Evolutionary conservation across 371 early-diverging fungal genomes (phyloP), one percentile per base, ranked within the genome.

Genomic region (Mucor lusitanicus): DNA sequence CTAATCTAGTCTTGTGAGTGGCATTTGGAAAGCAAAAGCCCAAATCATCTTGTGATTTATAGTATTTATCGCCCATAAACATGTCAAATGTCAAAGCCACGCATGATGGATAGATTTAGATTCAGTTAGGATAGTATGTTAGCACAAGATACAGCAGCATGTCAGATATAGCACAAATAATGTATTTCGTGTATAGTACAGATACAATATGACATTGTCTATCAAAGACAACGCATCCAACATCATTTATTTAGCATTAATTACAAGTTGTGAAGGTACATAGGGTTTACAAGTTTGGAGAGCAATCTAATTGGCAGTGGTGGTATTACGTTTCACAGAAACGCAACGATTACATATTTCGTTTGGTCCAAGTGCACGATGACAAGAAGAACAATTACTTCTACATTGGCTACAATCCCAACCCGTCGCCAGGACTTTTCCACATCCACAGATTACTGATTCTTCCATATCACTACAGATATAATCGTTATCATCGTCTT

Each of bases 391-490:
- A 19, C 69, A 69, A 44, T 37, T 64, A 1, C 28, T 44, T 56
- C 69, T 59, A 33, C 69, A 69, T 25, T 59, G 33, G 27, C 25
- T 25, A 46, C 69, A 69, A 19, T 60, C 25, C 69, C 69, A 69
- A 11, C 69, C 69, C 23, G 64, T 40, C 4, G 61, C 42, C 11
- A 69, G 5, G 1, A n/a, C 2, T 33, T 59, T 69, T 44, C 69
- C 69, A 53, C 69, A 69, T 6, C 42, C 64, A 60, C 69, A 69
- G 19, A 21, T 9, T 11, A 64, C 27, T 0, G 64, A 21, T 6
- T 57, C n/a, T n/a, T 39, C 54, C 12, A 39, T 17, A 32, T 60
- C 67, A 19, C 37, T 30, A 42, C 32, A 35, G 19, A 0, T 35
- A 12, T 54, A n/a, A 0, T 25, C 11, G 15, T 65, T 40, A 7